Evolutionary conservation across 139 green algal genomes (phyloP), one percentile per base, ranked within the genome.

Genomic region (Tetradesmus lagerheimii): DNA sequence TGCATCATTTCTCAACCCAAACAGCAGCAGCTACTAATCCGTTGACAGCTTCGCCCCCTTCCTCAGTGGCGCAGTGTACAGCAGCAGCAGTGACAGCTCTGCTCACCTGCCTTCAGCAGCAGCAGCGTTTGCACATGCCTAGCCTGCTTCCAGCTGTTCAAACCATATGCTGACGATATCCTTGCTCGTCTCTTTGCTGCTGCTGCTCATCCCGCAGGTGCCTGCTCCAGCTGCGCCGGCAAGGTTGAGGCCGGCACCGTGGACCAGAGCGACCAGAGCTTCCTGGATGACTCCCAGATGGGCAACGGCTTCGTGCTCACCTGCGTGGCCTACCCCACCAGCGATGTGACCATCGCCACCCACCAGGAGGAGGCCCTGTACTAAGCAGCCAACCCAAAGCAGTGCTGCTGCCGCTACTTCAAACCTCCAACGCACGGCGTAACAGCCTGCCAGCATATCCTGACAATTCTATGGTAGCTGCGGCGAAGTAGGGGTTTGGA

Each of bases 271-370:
- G 97, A 98, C 93, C 97, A 99, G 95, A 95, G 87, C 82, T 99
- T 98, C 96, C 94, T 99, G 87, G 96, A 99, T 84, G 97, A 98
- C 67, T 85, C 92, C 71, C 97, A 99, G 96, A 94, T 96, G 78
- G 93, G 47, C 81, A 94, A 95, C 62, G 97, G 97, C 90, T 99
- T 97, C 91, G 95, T 98, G 35, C 95, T 99, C 89, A 98, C 97
- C 88, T 99, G 97, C 95, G 95, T 98, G 75, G 96, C 97, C 47
- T 99, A 99, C 94, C 94, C 97, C 83, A 98, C 94, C 85, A 96
- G 93, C 34, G 97, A 99, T 92, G 85, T 85, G 50, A 94, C 92
- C 88, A 97, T 97, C 90, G n/a, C 74, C 45, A 96, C 94, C 78
- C 86, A 96, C 90, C 88, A 96, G 92, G 93, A 92, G 92, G 90